Evolutionary conservation across 805 yeast species (phyloP), one percentile per base, ranked within the genome.

Genomic region (Wickerhamomyces kurtzmanii): DNA sequence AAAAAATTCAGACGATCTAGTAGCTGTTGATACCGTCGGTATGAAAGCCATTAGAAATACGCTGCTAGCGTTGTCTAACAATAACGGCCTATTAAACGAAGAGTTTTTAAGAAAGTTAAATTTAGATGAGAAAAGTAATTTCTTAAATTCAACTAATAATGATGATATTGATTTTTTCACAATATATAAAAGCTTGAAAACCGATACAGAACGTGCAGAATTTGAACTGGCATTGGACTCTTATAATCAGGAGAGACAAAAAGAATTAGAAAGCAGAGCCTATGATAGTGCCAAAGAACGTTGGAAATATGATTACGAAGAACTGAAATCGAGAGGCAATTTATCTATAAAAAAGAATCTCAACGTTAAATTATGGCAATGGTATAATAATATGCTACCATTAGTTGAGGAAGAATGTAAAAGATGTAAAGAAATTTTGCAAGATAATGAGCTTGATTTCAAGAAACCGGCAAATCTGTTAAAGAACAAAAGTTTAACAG

Each of bases 231-330:
- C 75, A 1, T 53, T 91, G 26, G 87, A 85, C 37, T 52, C 62
- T 2, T 71, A 79, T 39, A 87, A 91, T 40, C 71, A 69, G 31
- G 72, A 71, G 15, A 71, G 98, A 48, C 96, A 91, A 51, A 59
- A 70, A 25, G 68, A 68, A 17, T 49, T 91, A 18, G 98, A 91
- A 53, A 59, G 72, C 12, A 68, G 80, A 33, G 89, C 94, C 3
- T 62, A 82, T 2, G 87, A 81, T 37, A 87, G 89, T 1, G 94
- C 97, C 1, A 73, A 71, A 37, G 84, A 78, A 43, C 79, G 82
- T 50, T 89, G 98, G 98, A 77, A 73, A 48, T 77, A 75, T 40
- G 87, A 77, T 37, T 79, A 71, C 40, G 93, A 84, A 42, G 74
- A 70, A 29, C 64, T 74, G 45, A 61, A 62, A 32, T 62, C 65